Base-by-base conservation (phyloP, 2,329 filamentous ascomycete genomes). In the Cryphonectria radicalis region DNA sequence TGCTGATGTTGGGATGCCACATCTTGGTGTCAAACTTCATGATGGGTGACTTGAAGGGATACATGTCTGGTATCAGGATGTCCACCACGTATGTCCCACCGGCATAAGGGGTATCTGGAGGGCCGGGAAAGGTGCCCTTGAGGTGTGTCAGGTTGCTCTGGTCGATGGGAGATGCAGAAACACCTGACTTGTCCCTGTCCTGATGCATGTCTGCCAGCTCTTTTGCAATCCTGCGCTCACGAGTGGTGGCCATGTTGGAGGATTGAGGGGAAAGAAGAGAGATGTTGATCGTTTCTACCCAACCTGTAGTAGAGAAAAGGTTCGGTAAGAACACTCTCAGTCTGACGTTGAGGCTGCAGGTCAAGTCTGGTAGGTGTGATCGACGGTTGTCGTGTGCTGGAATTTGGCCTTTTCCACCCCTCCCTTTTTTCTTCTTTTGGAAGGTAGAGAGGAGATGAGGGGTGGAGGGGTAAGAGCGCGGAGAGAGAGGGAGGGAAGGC, bases 1-100 rank as follows among this genome's bases (percentile, higher is more conserved):
- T 95, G 86, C 93, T 97, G 83, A 99, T 90, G 79, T 99, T 99
- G 46, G 96, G 96, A 81, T 99, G 96, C 95, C 95, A 99, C 76
- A 98, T 92, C 81, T 92, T 95, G 74, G 96, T 99, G 74, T 92
- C 89, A 79, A 98, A 98, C 77, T 90, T 92, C 92, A 99, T 98
- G 72, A 89, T 81, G 5, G 96, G 96, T 4, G 95, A 93, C 76
- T 94, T 92, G 84, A 99, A 99, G 0, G 96, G 96, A 78, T 99
- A 99, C 76, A 93, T 92, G 73, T 88, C 88, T 0, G 95, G 95
- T 68, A 99, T 96, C 77, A 88, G 88, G 77, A 99, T 96, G 77
- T 97, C 93, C 75, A 99, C 89, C 22, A 88, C 82, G 80, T 90
- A 99, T 40, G 87, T 91, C 57, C 94, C 96, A 28, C 94, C 94